Conservation (phyloP, 164 flowering plant species). For the Houttuynia cordata region DNA sequence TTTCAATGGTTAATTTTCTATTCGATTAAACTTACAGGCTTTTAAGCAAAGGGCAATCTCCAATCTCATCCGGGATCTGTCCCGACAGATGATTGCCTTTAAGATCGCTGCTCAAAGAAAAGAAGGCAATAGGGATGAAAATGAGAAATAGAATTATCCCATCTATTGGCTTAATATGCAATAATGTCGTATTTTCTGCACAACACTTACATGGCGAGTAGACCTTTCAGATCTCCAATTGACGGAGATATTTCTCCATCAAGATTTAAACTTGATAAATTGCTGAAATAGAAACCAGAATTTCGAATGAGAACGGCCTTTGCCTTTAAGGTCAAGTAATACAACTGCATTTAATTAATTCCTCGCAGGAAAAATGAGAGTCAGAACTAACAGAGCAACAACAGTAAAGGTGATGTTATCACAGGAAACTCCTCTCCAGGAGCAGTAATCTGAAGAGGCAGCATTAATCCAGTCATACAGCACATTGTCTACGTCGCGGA, state of each 20-base stretch:
- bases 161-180: neutral
- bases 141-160: no score
- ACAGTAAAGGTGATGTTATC: constrained; percentile 85
- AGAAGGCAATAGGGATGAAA: neutral
- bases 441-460: constrained; percentile 73
- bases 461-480: constrained; percentile 84
- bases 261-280: constrained; percentile 76
- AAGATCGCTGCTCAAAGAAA: constrained; percentile 40
- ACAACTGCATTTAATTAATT: neutral
- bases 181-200: neutral
- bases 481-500: constrained; percentile 74
- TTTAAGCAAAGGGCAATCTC: constrained; percentile 54
- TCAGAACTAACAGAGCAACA: constrained; percentile 58
- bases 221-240: constrained; percentile 49
- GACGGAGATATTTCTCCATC: constrained; percentile 86
- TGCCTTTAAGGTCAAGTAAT: neutral
- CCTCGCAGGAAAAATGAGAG: neutral
- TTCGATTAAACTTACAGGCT: constrained; percentile 35
- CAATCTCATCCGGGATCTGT: constrained; percentile 83
- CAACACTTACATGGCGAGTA: constrained; percentile 35
- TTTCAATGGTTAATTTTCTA: neutral
- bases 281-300: constrained; percentile 32
- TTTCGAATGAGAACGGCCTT: neutral
- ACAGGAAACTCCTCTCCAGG: constrained; percentile 88
- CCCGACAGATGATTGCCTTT: constrained; percentile 57